Conservation (phyloP, 805 yeast species). For the Clavispora vitiphila region DNA sequence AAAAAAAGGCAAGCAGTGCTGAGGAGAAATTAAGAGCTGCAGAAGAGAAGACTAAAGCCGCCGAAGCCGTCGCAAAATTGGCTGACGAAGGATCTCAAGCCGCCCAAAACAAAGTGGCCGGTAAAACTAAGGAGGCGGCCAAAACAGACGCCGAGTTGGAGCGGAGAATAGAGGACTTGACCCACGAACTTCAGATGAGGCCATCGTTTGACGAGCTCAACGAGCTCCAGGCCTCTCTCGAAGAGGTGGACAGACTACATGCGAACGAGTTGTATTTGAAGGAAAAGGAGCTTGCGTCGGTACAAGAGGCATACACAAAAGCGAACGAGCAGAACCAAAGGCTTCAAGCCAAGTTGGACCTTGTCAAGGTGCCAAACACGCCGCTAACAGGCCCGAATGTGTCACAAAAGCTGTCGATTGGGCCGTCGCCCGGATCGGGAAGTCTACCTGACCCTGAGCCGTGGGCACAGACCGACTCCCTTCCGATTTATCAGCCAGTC, state of each 20-base stretch:
- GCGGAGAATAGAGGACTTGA: constrained; percentile 21
- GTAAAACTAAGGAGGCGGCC: too few species aligned
- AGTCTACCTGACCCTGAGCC: neutral
- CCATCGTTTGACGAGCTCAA: constrained; percentile 40
- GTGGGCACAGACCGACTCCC: constrained; percentile 5
- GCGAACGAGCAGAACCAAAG: constrained; percentile 13
- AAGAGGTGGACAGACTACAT: constrained; percentile 39
- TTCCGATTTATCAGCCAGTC: constrained; percentile 48
- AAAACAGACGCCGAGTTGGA: neutral
- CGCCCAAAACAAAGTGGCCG: too few species aligned
- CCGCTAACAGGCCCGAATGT: neutral
- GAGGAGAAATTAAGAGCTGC: neutral
- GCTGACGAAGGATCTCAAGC: too few species aligned
- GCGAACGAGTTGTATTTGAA: constrained; percentile 27
- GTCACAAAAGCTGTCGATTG: neutral
- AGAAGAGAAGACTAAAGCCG: neutral
- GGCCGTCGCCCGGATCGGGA: neutral
- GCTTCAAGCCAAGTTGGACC: constrained; percentile 14
- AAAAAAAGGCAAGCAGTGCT: neutral
- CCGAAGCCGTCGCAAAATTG: neutral
- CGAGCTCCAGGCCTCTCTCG: constrained; percentile 39
- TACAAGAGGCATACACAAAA: constrained; percentile 5
- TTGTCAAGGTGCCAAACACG: neutral
- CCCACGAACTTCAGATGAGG: constrained; percentile 29
- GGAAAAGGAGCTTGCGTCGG: constrained; percentile 21